These are phyloP conservation scores for Starmerella asiatica DNA, from an alignment of 805 yeast genomes.

Conservation along the genomic window DNA sequence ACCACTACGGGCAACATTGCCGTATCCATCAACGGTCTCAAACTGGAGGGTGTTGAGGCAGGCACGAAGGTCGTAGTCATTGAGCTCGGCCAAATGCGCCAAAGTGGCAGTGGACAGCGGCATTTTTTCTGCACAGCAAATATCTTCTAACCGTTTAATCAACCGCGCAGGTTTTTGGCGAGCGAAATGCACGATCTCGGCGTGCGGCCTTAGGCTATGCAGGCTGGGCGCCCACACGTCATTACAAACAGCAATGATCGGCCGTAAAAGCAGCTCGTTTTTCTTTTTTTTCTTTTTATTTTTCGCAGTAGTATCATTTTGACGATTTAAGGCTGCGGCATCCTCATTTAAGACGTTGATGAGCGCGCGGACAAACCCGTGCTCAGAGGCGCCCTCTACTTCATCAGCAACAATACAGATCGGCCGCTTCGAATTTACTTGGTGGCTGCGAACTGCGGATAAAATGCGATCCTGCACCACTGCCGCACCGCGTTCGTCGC, in stretches of 20 bases:
- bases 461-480: constrained; percentile 24
- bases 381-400: constrained; percentile 65
- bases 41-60: constrained; percentile 78
- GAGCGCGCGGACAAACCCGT: constrained; percentile 29
- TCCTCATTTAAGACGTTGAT: constrained; percentile 15
- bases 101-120: constrained; percentile 37
- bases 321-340: constrained; percentile 1
- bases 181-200: constrained; percentile 58
- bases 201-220: constrained; percentile 56
- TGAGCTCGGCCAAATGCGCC: constrained; percentile 50
- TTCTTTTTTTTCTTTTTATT: constrained; percentile 9
- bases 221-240: constrained; percentile 65
- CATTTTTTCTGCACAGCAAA: constrained; percentile 44
- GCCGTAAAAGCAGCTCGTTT: constrained; percentile 40
- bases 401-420: constrained; percentile 80
- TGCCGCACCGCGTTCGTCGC: constrained; percentile 55
- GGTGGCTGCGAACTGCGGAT: constrained; percentile 44
- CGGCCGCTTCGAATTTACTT: constrained; percentile 42
- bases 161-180: constrained; percentile 41
- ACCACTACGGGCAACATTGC: background rate
- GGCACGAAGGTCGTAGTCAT: constrained; percentile 75
- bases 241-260: constrained; percentile 85
- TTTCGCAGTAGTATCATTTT: no score
- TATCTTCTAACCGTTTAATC: constrained; percentile 36
- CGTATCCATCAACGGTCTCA: constrained; percentile 20